These are phyloP conservation scores for Leersia perrieri DNA, from an alignment of 176 grass and related monocot species.

Conservation along the genomic window DNA sequence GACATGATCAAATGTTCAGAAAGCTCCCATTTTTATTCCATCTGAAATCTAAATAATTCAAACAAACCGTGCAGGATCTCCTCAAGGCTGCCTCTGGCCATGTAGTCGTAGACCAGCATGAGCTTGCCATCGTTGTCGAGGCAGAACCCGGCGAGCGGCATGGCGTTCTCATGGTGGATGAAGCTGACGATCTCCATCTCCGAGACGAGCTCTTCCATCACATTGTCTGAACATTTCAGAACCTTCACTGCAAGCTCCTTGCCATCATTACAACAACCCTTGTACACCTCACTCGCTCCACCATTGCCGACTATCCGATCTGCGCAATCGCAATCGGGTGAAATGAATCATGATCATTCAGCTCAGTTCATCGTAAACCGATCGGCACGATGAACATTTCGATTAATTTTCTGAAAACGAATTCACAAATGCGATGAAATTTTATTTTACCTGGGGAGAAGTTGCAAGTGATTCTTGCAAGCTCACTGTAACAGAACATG, in stretches of 20 bases:
- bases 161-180: slow-evolving; percentile 58
- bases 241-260: slow-evolving; percentile 82
- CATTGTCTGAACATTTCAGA: slow-evolving; percentile 53
- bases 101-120: slow-evolving; percentile 83
- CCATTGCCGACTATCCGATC: slow-evolving; percentile 71
- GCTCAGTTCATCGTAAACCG: background rate
- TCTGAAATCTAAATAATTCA: too few species aligned
- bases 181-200: slow-evolving; percentile 73
- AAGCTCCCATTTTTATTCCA: background rate
- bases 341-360: background rate
- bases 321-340: background rate
- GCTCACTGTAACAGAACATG: slow-evolving; percentile 60
- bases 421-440: background rate
- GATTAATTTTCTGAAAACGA: background rate
- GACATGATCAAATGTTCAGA: background rate
- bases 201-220: slow-evolving; percentile 50
- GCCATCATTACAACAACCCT: slow-evolving; percentile 24
- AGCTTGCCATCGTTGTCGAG: slow-evolving; percentile 49
- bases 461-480: slow-evolving; percentile 57
- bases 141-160: slow-evolving; percentile 70
- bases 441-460: slow-evolving; percentile 54
- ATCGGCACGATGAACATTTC: background rate
- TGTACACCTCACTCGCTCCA: slow-evolving; percentile 67
- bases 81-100: slow-evolving; percentile 78
- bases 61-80: slow-evolving; percentile 65